Conservation (phyloP, 202 grass and related monocot genomes). For the Panicum hallii region DNA sequence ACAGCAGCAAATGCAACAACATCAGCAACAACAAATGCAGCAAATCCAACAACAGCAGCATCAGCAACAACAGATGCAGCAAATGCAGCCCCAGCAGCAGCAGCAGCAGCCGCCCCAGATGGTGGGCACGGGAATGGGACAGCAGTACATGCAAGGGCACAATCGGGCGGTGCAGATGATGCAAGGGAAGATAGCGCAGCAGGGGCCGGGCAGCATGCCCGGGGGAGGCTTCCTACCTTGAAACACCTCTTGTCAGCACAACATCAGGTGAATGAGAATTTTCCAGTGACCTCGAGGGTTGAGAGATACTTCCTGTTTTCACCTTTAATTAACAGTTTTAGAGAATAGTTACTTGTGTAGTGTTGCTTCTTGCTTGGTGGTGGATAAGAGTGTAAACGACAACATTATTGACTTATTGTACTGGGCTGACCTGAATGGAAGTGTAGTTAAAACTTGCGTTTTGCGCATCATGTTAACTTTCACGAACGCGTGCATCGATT, state of each 20-base stretch:
- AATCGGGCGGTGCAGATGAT: constrained; percentile 75
- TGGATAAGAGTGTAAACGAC: background rate
- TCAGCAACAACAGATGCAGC: constrained; percentile 42
- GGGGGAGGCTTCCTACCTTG: constrained; percentile 68
- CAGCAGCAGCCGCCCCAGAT: constrained; percentile 65
- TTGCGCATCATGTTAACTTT: background rate
- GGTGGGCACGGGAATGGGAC: constrained; percentile 74
- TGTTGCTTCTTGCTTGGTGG: background rate
- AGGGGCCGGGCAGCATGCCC: constrained; percentile 67
- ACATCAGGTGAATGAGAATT: background rate
- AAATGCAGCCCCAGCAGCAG: constrained; percentile 28
- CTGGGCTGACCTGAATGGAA: background rate
- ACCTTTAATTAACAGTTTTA: background rate
- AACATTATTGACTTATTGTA: background rate
- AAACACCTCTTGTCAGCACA: constrained; percentile 4
- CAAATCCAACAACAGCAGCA: constrained; percentile 28
- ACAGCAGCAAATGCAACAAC: constrained; percentile 21
- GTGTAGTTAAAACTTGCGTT: background rate
- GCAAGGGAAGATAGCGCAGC: constrained; percentile 67
- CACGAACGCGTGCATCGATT: background rate
- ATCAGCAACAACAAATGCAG: background rate
- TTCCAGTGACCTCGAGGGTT: background rate
- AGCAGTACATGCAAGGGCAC: constrained; percentile 75
- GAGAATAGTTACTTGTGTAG: background rate
- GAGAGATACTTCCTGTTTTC: background rate